Conservation (phyloP, 2,329 filamentous ascomycete genomes). For the Hypoxylon sp. region DNA sequence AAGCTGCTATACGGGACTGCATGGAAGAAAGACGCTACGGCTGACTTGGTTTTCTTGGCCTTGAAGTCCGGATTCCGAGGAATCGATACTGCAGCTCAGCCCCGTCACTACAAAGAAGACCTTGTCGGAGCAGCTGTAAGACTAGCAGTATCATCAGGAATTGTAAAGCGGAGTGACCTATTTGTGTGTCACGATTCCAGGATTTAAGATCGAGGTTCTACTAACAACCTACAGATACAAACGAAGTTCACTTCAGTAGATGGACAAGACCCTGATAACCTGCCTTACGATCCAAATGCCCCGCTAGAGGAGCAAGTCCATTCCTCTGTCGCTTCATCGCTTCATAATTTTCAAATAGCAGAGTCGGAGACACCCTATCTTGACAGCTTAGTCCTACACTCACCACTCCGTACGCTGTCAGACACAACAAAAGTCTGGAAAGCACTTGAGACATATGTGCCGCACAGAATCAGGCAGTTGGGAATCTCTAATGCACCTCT, state of each 20-base stretch:
- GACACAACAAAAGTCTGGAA: slow-evolving; percentile 76
- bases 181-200: slow-evolving; percentile 66
- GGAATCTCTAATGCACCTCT: slow-evolving; percentile 84
- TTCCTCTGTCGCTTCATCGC: slow-evolving; percentile 76
- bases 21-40: slow-evolving; percentile 83
- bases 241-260: slow-evolving; percentile 82
- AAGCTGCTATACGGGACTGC: slow-evolving; percentile 83
- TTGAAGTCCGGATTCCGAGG: slow-evolving; percentile 78
- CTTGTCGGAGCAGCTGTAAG: slow-evolving; percentile 78
- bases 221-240: slow-evolving; percentile 70
- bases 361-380: slow-evolving; percentile 62
- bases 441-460: slow-evolving; percentile 76
- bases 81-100: slow-evolving; percentile 84
- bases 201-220: slow-evolving; percentile 5
- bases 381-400: slow-evolving; percentile 82
- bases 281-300: slow-evolving; percentile 74
- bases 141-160: slow-evolving; percentile 70
- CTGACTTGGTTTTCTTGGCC: slow-evolving; percentile 77
- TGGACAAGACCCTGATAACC: slow-evolving; percentile 71
- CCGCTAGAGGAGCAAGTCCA: slow-evolving; percentile 76
- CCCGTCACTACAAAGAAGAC: slow-evolving; percentile 82
- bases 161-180: slow-evolving; percentile 72
- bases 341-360: slow-evolving; percentile 69
- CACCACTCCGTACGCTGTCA: slow-evolving; percentile 62
- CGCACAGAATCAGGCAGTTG: slow-evolving; percentile 73